Evolutionary conservation across 176 grass and related monocot genomes (phyloP).

Genomic region (Triticum timopheevii): DNA sequence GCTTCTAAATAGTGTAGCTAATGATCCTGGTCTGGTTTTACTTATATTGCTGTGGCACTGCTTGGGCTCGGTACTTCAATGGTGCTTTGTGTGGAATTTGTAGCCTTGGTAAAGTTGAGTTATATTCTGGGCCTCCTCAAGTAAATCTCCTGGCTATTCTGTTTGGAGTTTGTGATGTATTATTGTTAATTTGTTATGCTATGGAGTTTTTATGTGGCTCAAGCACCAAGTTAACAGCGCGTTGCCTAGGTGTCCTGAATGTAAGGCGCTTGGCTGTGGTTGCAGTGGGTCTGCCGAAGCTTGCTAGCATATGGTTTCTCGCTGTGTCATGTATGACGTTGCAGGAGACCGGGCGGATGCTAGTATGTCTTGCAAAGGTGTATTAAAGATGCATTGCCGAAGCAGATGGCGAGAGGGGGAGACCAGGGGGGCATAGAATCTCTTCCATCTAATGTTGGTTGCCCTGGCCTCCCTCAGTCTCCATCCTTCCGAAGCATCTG

Average conservation of each 20-base stretch:
- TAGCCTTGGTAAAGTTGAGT: not conserved
- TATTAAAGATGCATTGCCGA: not conserved
- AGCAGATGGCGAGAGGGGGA: not conserved
- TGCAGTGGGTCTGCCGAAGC: not conserved
- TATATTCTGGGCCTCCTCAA: not conserved
- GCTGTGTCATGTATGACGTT: not conserved
- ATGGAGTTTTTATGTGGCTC: not conserved
- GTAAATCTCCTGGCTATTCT: conserved; percentile 7
- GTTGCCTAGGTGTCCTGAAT: not conserved
- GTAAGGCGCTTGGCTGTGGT: not conserved
- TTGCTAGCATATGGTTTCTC: not conserved
- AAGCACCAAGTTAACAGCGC: conserved; percentile 1
- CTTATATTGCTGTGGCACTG: not conserved
- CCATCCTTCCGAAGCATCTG: not conserved
- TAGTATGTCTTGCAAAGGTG: not conserved
- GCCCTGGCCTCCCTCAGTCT: not conserved
- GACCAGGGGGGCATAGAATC: not conserved
- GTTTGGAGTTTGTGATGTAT: not conserved
- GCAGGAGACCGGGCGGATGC: not conserved
- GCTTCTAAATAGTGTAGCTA: not conserved
- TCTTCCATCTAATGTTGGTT: not conserved
- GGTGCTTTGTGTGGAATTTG: not conserved
- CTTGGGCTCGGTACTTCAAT: not conserved
- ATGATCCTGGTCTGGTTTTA: not conserved
- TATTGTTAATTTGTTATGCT: not conserved